Conservation (phyloP, 2,329 filamentous ascomycete genomes). For the Byssoonygena ceratinophila region DNA sequence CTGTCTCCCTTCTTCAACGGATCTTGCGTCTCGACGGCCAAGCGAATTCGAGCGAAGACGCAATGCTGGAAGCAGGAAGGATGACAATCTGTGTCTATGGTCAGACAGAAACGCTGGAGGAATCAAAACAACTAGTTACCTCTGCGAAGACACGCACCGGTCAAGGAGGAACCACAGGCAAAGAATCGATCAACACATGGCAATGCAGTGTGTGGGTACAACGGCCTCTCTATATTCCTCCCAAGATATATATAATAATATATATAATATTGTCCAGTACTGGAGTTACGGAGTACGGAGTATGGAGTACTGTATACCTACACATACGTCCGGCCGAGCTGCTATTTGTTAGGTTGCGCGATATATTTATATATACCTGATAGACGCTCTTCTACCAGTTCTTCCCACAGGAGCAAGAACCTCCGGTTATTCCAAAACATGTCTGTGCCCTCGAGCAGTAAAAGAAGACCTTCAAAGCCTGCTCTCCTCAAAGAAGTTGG, state of each 20-base stretch:
- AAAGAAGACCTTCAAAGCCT: conserved; percentile 4
- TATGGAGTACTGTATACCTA: neutral
- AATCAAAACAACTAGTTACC: too few species aligned
- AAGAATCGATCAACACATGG: conserved; percentile 7
- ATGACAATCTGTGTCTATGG: too few species aligned
- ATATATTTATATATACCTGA: conserved; percentile 7
- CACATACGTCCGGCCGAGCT: neutral
- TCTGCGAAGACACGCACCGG: neutral
- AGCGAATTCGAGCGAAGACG: conserved; percentile 1
- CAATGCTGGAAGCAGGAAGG: too few species aligned
- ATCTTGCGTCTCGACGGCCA: neutral
- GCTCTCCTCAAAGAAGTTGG: conserved; percentile 2
- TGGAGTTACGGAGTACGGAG: neutral
- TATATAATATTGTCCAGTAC: too few species aligned
- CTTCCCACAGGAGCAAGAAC: neutral
- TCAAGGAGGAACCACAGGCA: neutral
- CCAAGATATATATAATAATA: neutral
- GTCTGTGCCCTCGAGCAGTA: conserved; percentile 6
- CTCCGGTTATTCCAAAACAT: neutral
- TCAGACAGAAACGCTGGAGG: too few species aligned
- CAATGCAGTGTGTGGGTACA: conserved; percentile 5
- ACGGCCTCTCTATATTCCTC: neutral
- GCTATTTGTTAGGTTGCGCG: conserved; percentile 6
- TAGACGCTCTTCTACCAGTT: neutral
- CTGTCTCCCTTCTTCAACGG: neutral